Conservation (phyloP, 2,329 filamentous ascomycete species). For the Stachybotrys echinatus region DNA sequence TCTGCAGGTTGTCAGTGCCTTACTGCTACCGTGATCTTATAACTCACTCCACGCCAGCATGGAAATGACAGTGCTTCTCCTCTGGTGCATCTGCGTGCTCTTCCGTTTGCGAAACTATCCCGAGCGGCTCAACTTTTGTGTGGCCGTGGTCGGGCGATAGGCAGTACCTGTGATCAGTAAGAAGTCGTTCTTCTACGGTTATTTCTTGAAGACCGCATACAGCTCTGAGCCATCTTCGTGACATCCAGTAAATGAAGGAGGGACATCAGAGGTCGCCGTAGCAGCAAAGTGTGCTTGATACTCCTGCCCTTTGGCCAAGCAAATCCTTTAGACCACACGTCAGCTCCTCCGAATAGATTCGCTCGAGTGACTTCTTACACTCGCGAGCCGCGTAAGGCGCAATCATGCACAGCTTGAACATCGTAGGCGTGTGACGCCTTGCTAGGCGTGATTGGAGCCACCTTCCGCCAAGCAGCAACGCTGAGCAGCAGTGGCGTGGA, state of each 20-base stretch:
- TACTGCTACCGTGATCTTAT: no score
- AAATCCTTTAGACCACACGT: no score
- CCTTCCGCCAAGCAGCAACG: not conserved
- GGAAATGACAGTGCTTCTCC: slow-evolving; percentile 59
- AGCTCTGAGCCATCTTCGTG: not conserved
- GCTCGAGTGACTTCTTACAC: not conserved
- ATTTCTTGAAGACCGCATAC: no score
- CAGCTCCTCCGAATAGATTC: no score
- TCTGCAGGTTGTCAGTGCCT: slow-evolving; percentile 17
- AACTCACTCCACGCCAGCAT: slow-evolving; percentile 68
- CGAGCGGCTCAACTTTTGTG: not conserved
- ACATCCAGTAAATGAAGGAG: not conserved
- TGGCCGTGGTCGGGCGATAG: not conserved
- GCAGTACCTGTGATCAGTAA: not conserved
- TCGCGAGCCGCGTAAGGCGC: not conserved
- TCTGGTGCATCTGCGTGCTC: slow-evolving; percentile 7
- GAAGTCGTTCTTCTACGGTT: no score
- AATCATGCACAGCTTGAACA: not conserved
- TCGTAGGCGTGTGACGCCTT: not conserved
- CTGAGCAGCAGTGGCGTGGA: not conserved
- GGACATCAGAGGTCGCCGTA: not conserved
- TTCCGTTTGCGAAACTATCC: not conserved
- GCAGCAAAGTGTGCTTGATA: not conserved
- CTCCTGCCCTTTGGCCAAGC: not conserved
- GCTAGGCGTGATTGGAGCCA: not conserved